Evolutionary conservation across 306 rosid species (phyloP), one percentile per base, ranked within the genome.

Genomic region (Medicago truncatula): DNA sequence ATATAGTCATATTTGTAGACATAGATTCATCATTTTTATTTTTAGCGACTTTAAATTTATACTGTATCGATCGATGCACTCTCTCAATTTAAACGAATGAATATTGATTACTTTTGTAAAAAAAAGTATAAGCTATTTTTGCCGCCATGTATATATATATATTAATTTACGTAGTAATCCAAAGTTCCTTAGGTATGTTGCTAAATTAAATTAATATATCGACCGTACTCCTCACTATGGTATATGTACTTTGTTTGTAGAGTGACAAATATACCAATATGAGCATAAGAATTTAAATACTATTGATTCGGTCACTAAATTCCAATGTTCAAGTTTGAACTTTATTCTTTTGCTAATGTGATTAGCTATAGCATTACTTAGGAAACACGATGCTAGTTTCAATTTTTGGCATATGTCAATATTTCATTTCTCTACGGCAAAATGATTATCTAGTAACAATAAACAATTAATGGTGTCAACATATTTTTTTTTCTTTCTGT

Each of bases 161-260:
- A 74, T 59, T 39, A 38, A 4, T 65, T 9, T 17, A 69, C 28
- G 25, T 23, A 41, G 14, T 44, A 20, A 41, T 39, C 53, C 77
- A 75, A 61, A 57, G 73, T 23, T 75, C 39, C 38, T 16, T 75
- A 28, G 6, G 50, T 39, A 56, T 59, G 60, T 14, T 17, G 46
- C 12, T 25, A 40, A 65, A 39, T 40, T 40, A 66, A 49, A 38
- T 80, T 17, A 68, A 67, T 21, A 58, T 47, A 16, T 68, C 53
- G 11, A 57, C 71, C 77, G 73, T 81, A 81, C 77, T 4, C 52
- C 2, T 13, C 25, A 47, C 39, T 14, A 52, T 56, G 8, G 16
- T 9, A 76, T 56, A 20, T 53, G 79, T 84, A 71, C 78, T 77
- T 73, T 74, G 56, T 69, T n/a, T n/a, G n/a, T 43, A 60, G 47